These are phyloP conservation scores for Yamadazyma akitaensis DNA, from an alignment of 805 yeast species.

Conservation along the genomic window DNA sequence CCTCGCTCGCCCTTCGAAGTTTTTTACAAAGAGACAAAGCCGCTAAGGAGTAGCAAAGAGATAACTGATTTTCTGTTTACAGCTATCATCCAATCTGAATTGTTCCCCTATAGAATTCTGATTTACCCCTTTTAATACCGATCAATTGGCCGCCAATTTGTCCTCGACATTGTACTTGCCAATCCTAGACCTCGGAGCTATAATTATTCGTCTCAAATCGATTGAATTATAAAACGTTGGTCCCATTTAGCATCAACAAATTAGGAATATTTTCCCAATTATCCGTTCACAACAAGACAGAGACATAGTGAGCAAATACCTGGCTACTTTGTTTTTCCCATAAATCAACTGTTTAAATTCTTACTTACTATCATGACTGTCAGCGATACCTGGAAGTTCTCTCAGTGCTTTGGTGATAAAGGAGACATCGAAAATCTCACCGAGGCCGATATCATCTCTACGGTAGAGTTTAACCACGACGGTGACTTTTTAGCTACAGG, in stretches of 20 bases:
- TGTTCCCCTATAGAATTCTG: not conserved
- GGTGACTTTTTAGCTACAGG: conserved; percentile 98
- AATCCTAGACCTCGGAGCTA: not conserved
- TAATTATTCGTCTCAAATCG: not conserved
- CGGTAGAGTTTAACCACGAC: conserved; percentile 92
- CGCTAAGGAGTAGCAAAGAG: conserved; percentile 3
- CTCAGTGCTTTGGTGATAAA: conserved; percentile 98
- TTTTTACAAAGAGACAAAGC: conserved; percentile 8
- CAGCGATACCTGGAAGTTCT: conserved; percentile 67
- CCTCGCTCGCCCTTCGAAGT: conserved; percentile 7
- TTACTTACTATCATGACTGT: conserved; percentile 9
- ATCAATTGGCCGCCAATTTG: not conserved
- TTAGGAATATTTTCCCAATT: not conserved
- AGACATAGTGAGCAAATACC: not conserved
- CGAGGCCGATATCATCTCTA: conserved; percentile 94
- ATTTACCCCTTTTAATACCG: not conserved
- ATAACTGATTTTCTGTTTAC: not conserved
- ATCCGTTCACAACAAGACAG: not conserved
- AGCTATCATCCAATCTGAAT: not conserved
- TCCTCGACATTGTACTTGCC: not conserved
- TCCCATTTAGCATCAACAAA: not conserved
- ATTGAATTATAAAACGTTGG: not conserved
- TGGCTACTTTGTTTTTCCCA: not conserved
- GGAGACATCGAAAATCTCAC: conserved; percentile 94
- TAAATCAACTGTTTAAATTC: not conserved